Conservation (phyloP, 768 basidiomycete genomes). For the Lepiota brunneoincarnata region DNA sequence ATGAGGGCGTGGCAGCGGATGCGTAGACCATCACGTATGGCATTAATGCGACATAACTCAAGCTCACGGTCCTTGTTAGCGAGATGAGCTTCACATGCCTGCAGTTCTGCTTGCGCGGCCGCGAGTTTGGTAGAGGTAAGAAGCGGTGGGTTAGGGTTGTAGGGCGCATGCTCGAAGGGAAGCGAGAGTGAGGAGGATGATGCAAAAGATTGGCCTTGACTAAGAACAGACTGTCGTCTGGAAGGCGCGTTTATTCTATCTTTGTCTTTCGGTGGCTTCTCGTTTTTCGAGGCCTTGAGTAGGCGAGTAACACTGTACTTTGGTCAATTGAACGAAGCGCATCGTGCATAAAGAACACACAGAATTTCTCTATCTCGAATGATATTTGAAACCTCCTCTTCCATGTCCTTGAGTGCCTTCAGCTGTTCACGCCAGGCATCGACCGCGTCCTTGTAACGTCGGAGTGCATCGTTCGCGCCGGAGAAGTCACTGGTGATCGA, state of each 20-base stretch:
- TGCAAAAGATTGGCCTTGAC: constrained; percentile 31
- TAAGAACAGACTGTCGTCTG: constrained; percentile 36
- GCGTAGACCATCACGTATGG: constrained; percentile 61
- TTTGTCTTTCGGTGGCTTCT: constrained; percentile 20
- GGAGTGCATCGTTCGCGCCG: constrained; percentile 66
- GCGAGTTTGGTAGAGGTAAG: constrained; percentile 49
- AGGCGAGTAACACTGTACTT: constrained; percentile 66
- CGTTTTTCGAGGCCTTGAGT: constrained; percentile 70
- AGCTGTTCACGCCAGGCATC: constrained; percentile 68
- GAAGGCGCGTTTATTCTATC: constrained; percentile 28
- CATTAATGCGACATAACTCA: constrained; percentile 44
- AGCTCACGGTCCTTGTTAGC: constrained; percentile 68
- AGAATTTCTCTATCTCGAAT: constrained; percentile 79
- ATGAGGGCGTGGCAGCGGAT: constrained; percentile 62
- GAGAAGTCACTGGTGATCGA: constrained; percentile 57
- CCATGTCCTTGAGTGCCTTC: constrained; percentile 56
- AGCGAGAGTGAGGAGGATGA: constrained; percentile 41
- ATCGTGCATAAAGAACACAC: constrained; percentile 39
- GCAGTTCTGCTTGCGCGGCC: constrained; percentile 71
- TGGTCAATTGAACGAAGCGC: neutral
- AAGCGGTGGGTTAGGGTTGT: constrained; percentile 20
- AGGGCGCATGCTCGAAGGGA: constrained; percentile 10
- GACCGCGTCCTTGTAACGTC: constrained; percentile 54
- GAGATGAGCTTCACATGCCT: constrained; percentile 78
- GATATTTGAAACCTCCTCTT: constrained; percentile 71